phyloP scores from a whole-genome alignment of 495 filamentous ascomycete species.

The Geoglossum glabrum region DNA sequence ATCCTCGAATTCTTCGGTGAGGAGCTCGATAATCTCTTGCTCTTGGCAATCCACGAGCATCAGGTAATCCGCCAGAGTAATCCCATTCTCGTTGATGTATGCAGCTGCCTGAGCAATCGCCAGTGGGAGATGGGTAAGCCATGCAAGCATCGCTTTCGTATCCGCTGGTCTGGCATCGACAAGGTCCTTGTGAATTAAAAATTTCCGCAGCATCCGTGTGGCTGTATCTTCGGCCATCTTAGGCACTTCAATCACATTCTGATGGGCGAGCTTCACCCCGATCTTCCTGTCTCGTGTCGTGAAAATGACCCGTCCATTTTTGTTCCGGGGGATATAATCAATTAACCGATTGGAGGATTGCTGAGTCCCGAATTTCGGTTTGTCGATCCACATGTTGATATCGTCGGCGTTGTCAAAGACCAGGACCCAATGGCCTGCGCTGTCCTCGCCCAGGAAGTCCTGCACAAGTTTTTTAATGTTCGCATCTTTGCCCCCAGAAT shows the following conservation, averaged over 20 bases:
- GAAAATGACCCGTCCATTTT: constrained; percentile 6
- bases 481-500: background rate
- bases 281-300: constrained; percentile 7
- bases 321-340: constrained; percentile 4
- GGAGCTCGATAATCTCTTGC: constrained; percentile 19
- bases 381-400: background rate
- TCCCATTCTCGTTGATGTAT: constrained; percentile 24
- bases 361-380: too few relatives aligned
- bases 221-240: constrained; percentile 10
- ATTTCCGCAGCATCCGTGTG: constrained; percentile 12
- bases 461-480: background rate
- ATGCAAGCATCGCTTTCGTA: too few relatives aligned
- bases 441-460: background rate
- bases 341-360: too few relatives aligned
- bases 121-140: constrained; percentile 23
- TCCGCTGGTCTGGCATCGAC: too few relatives aligned
- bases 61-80: constrained; percentile 23
- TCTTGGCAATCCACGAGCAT: constrained; percentile 22
- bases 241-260: constrained; percentile 6
- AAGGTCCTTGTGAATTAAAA: too few relatives aligned
- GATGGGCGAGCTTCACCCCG: background rate
- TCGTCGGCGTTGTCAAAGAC: constrained; percentile 3
- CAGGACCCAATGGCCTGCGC: background rate
- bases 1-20: constrained; percentile 32
- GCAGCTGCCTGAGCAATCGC: constrained; percentile 27